phyloP scores from a whole-genome alignment of 1,284 basidiomycete species.

The Mycosarcoma maydis region DNA sequence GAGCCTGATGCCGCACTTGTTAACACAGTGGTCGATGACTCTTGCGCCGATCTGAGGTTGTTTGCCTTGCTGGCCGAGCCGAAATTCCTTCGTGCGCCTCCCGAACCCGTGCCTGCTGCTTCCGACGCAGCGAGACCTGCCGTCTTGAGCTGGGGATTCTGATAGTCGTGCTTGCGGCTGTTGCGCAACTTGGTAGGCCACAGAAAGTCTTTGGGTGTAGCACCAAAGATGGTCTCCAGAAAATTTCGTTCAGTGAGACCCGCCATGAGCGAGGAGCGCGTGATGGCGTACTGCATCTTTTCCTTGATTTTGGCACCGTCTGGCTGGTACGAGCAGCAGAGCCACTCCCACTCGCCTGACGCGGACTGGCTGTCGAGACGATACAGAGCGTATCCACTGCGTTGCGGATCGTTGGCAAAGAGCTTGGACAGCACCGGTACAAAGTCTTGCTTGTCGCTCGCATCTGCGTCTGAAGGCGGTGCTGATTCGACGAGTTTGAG shows the following conservation, averaged over 20 bases:
- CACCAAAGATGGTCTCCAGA: slow-evolving; percentile 58
- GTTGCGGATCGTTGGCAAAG: slow-evolving; percentile 50
- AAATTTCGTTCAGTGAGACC: slow-evolving; percentile 56
- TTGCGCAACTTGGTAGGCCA: slow-evolving; percentile 59
- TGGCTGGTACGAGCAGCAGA: slow-evolving; percentile 57
- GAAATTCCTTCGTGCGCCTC: slow-evolving; percentile 56
- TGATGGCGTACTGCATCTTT: slow-evolving; percentile 61
- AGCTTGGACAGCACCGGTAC: slow-evolving; percentile 38
- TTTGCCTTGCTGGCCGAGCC: slow-evolving; percentile 40
- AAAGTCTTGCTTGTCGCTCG: slow-evolving; percentile 54
- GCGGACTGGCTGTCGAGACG: slow-evolving; percentile 55
- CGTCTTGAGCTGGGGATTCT: slow-evolving; percentile 59
- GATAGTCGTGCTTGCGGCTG: slow-evolving; percentile 60
- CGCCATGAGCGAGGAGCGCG: slow-evolving; percentile 50
- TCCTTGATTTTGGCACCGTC: slow-evolving; percentile 59
- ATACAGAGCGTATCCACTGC: slow-evolving; percentile 56
- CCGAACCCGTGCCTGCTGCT: slow-evolving; percentile 56
- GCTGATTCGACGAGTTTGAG: slow-evolving; percentile 39
- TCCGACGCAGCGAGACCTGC: slow-evolving; percentile 48
- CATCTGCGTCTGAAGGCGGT: slow-evolving; percentile 19
- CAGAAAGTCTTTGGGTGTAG: slow-evolving; percentile 47
- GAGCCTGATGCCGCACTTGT: neutral
- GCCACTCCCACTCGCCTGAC: slow-evolving; percentile 60
- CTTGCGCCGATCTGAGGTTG: slow-evolving; percentile 11
- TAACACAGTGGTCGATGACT: neutral